phyloP scores from a whole-genome alignment of 2,329 filamentous ascomycete species.

The Talaromyces marneffei region DNA sequence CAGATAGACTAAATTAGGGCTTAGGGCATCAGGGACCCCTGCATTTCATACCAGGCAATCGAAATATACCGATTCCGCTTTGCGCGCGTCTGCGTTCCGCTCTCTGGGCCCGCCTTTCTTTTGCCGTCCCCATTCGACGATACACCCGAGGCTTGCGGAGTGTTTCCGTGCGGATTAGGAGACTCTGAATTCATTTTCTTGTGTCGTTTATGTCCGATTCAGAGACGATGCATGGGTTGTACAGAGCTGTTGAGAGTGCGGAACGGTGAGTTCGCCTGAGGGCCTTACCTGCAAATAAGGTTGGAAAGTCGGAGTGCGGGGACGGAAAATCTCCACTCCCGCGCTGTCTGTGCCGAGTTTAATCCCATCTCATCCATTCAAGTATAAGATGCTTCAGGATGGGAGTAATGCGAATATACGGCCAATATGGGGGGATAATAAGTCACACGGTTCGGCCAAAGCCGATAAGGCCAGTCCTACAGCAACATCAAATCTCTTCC shows the following conservation, averaged over 20 bases:
- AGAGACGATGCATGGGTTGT: background rate
- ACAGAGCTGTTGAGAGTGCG: background rate
- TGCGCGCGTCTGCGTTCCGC: conserved; percentile 49
- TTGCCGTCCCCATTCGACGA: conserved; percentile 29
- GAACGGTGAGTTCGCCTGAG: background rate
- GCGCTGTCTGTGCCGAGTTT: background rate
- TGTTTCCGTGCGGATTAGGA: conserved; percentile 24
- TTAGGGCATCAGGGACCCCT: background rate
- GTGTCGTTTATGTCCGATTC: background rate
- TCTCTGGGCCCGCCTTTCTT: conserved; percentile 39
- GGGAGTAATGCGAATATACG: background rate
- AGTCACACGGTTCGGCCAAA: background rate
- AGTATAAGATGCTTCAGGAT: background rate
- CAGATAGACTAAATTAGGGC: background rate
- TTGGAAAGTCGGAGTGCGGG: background rate
- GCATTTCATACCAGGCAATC: conserved; percentile 53
- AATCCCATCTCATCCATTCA: background rate
- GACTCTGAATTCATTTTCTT: conserved; percentile 31
- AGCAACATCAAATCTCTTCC: background rate
- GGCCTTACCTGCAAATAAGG: background rate
- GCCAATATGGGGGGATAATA: background rate
- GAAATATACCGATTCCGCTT: conserved; percentile 64
- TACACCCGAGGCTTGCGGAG: conserved; percentile 21
- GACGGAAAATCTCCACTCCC: conserved; percentile 2
- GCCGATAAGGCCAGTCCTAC: background rate